These are phyloP conservation scores for Sclerotinia glacialis DNA, from an alignment of 2,329 filamentous ascomycete species.

Conservation along the genomic window DNA sequence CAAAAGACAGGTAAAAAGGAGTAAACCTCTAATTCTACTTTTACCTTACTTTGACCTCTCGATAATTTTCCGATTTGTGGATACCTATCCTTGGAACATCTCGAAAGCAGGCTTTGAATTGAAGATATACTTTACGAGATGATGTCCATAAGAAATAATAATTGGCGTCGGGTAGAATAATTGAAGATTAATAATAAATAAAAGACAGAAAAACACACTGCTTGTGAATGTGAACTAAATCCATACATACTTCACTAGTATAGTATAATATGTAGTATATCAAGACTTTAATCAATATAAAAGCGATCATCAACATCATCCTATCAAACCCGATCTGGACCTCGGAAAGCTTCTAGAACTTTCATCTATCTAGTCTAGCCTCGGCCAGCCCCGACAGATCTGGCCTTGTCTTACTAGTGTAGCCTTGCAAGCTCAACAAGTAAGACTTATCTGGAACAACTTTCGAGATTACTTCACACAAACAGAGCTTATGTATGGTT, in stretches of 20 bases:
- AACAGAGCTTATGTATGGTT: too few relatives aligned
- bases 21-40: slow-evolving; percentile 15
- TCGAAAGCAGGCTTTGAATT: slow-evolving; percentile 12
- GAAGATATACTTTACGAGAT: slow-evolving; percentile 18
- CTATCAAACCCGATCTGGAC: not conserved
- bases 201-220: not conserved
- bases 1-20: slow-evolving; percentile 2
- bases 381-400: slow-evolving; percentile 11
- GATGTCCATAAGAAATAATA: slow-evolving; percentile 1
- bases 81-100: slow-evolving; percentile 7
- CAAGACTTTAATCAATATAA: too few relatives aligned
- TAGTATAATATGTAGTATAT: too few relatives aligned
- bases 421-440: slow-evolving; percentile 19
- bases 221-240: too few relatives aligned
- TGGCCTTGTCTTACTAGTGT: slow-evolving; percentile 11
- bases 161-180: slow-evolving; percentile 24
- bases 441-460: too few relatives aligned
- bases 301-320: not conserved
- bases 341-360: slow-evolving; percentile 10
- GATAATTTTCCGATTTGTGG: slow-evolving; percentile 9
- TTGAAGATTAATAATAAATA: slow-evolving; percentile 13
- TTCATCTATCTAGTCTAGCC: slow-evolving; percentile 10
- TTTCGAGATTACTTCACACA: not conserved
- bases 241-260: too few relatives aligned
- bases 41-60: slow-evolving; percentile 17